Percentiles rank a stretch among this genome's conserved stretches.
Conservation (phyloP, 371 early-diverging fungal genomes). For the Rhizopus sp. region DNA sequence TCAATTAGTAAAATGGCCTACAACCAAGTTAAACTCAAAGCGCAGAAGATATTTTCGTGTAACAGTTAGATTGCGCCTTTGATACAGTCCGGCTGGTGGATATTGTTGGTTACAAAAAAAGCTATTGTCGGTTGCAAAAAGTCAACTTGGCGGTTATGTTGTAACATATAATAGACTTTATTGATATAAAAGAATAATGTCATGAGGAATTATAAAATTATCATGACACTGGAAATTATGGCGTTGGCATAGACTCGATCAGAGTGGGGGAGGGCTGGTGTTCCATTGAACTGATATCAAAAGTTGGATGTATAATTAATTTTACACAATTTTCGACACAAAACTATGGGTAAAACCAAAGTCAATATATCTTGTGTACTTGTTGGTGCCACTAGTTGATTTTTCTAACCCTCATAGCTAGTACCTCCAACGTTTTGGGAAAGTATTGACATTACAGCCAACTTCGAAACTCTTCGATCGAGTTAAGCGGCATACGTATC, state of each 20-base stretch:
- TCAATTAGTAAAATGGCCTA: too few species aligned
- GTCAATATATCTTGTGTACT: slow-evolving; percentile 4
- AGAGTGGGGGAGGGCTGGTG: neutral
- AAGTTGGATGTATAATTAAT: slow-evolving; percentile 8
- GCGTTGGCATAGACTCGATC: slow-evolving; percentile 2
- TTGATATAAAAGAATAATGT: slow-evolving; percentile 2
- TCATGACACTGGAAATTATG: slow-evolving; percentile 1
- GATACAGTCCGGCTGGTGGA: neutral
- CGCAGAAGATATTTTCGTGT: neutral
- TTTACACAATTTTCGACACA: slow-evolving; percentile 6
- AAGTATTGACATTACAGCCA: slow-evolving; percentile 6
- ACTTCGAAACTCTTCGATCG: slow-evolving; percentile 5
- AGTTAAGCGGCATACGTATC: slow-evolving; percentile 10
- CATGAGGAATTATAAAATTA: neutral
- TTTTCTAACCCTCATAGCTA: slow-evolving; percentile 7
- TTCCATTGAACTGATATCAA: neutral
- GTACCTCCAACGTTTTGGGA: slow-evolving; percentile 7
- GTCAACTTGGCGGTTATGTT: too few species aligned
- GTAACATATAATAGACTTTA: slow-evolving; percentile 4
- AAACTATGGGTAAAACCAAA: neutral
- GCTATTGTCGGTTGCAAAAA: too few species aligned
- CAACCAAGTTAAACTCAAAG: too few species aligned
- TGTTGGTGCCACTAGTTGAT: neutral
- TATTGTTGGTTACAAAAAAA: too few species aligned
- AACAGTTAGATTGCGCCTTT: slow-evolving; percentile 5